These are phyloP conservation scores for Symbiotaphrina buchneri DNA, from an alignment of 495 filamentous ascomycete species.

Conservation along the genomic window DNA sequence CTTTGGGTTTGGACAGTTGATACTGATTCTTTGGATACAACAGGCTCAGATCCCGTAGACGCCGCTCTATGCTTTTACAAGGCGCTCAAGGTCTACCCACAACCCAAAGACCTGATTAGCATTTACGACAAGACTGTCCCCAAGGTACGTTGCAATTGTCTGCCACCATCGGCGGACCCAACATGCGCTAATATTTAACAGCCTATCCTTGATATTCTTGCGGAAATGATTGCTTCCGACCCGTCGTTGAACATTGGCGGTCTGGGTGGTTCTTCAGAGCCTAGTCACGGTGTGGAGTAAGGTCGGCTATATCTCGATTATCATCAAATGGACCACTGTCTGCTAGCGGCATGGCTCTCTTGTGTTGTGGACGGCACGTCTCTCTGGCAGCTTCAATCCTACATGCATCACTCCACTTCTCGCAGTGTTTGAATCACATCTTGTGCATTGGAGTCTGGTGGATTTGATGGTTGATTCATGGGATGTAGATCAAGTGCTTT, in stretches of 20 bases:
- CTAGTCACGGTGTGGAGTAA: slow-evolving; percentile 2
- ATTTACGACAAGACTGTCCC: slow-evolving; percentile 98
- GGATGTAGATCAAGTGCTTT: too few relatives aligned
- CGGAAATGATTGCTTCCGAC: slow-evolving; percentile 94
- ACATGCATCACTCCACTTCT: too few relatives aligned
- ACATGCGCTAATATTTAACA: slow-evolving; percentile 11
- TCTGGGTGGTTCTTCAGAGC: slow-evolving; percentile 1
- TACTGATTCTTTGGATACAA: slow-evolving; percentile 2
- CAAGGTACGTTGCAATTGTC: slow-evolving; percentile 29
- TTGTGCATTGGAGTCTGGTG: too few relatives aligned
- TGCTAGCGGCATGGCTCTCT: too few relatives aligned
- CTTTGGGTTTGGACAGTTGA: not conserved
- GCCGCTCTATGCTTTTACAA: slow-evolving; percentile 91
- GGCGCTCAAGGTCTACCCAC: slow-evolving; percentile 93
- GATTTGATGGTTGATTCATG: too few relatives aligned
- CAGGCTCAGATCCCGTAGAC: slow-evolving; percentile 53
- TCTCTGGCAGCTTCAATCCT: too few relatives aligned
- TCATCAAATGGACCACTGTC: too few relatives aligned
- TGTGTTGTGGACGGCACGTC: too few relatives aligned
- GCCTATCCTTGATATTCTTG: slow-evolving; percentile 83
- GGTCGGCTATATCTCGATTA: too few relatives aligned
- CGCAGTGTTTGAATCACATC: too few relatives aligned
- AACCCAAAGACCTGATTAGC: slow-evolving; percentile 71
- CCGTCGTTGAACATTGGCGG: slow-evolving; percentile 34
- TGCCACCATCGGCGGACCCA: too few relatives aligned